Evolutionary conservation across 2,329 filamentous ascomycete genomes (phyloP).

Genomic region (Xylariaceae sp.): DNA sequence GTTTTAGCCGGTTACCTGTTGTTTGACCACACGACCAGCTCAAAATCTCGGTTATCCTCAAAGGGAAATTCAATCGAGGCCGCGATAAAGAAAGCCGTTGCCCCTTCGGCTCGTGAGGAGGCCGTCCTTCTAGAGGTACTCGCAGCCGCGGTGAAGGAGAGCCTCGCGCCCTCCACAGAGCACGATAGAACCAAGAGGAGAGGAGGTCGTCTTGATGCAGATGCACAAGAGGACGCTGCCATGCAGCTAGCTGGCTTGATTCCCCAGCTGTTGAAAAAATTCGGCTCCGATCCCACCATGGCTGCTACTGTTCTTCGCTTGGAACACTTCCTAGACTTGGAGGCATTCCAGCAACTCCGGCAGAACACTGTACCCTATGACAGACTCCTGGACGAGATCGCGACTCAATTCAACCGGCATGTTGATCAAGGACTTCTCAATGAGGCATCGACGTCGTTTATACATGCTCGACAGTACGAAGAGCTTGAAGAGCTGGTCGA

Average conservation of each 20-base stretch:
- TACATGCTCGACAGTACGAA: slow-evolving; percentile 79
- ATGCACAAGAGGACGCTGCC: slow-evolving; percentile 71
- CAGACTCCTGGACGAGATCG: slow-evolving; percentile 80
- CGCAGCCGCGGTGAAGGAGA: slow-evolving; percentile 70
- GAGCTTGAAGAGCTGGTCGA: slow-evolving; percentile 83
- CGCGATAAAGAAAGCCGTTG: slow-evolving; percentile 63
- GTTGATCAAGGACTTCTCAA: slow-evolving; percentile 76
- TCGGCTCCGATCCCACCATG: slow-evolving; percentile 79
- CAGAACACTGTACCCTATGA: slow-evolving; percentile 78
- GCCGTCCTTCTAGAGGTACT: slow-evolving; percentile 80
- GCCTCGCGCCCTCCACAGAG: slow-evolving; percentile 59
- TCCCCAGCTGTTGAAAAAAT: slow-evolving; percentile 84
- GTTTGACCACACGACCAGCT: slow-evolving; percentile 74
- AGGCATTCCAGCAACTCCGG: slow-evolving; percentile 80
- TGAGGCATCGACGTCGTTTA: slow-evolving; percentile 73
- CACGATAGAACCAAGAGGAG: slow-evolving; percentile 53
- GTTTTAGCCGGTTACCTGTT: slow-evolving; percentile 81
- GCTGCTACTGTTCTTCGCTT: slow-evolving; percentile 79
- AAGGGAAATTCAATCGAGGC: slow-evolving; percentile 52
- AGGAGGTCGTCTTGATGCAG: slow-evolving; percentile 53
- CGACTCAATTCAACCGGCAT: slow-evolving; percentile 89
- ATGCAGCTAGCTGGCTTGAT: slow-evolving; percentile 71
- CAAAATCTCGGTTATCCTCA: slow-evolving; percentile 43
- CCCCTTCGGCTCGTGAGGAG: slow-evolving; percentile 70
- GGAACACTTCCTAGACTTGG: slow-evolving; percentile 78